These are phyloP conservation scores for Naganishia randhawae DNA, from an alignment of 768 basidiomycete species.

Conservation along the genomic window DNA sequence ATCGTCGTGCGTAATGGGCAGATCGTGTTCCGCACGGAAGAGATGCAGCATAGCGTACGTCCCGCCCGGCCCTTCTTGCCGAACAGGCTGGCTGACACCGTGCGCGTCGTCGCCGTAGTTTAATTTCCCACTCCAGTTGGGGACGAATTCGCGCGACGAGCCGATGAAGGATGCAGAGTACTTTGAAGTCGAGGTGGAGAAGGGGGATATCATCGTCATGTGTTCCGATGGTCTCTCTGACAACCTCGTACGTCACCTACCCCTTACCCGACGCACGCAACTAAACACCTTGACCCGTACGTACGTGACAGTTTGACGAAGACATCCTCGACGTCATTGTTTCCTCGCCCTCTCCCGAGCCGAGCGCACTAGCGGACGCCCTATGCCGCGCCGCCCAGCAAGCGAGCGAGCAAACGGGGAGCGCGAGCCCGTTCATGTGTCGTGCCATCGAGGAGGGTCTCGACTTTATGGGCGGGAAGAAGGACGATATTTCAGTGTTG, in stretches of 20 bases:
- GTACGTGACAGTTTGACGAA: constrained; percentile 44
- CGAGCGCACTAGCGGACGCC: constrained; percentile 38
- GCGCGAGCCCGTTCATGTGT: constrained; percentile 70
- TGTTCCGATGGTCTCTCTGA: constrained; percentile 50
- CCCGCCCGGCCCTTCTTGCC: no score
- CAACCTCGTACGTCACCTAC: constrained; percentile 43
- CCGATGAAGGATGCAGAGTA: constrained; percentile 65
- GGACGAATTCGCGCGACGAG: constrained; percentile 57
- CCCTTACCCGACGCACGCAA: background rate
- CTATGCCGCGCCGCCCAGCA: constrained; percentile 44
- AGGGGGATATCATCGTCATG: constrained; percentile 51
- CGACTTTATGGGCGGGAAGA: constrained; percentile 73
- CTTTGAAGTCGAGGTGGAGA: constrained; percentile 53
- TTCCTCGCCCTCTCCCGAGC: constrained; percentile 38
- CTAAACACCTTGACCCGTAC: background rate
- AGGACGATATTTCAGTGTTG: constrained; percentile 60
- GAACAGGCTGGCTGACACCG: no score
- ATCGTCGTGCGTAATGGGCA: constrained; percentile 71
- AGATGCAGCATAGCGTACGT: constrained; percentile 85
- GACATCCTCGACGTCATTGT: constrained; percentile 50
- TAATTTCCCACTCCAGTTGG: constrained; percentile 48
- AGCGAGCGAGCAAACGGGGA: constrained; percentile 39
- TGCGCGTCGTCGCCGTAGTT: constrained; percentile 57
- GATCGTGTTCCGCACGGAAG: constrained; percentile 79
- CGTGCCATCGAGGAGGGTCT: constrained; percentile 71